Percentiles rank a stretch among this genome's conserved stretches.
These are phyloP conservation scores for Exophiala dermatitidis DNA, from an alignment of 2,329 filamentous ascomycete genomes.

Conservation along the genomic window DNA sequence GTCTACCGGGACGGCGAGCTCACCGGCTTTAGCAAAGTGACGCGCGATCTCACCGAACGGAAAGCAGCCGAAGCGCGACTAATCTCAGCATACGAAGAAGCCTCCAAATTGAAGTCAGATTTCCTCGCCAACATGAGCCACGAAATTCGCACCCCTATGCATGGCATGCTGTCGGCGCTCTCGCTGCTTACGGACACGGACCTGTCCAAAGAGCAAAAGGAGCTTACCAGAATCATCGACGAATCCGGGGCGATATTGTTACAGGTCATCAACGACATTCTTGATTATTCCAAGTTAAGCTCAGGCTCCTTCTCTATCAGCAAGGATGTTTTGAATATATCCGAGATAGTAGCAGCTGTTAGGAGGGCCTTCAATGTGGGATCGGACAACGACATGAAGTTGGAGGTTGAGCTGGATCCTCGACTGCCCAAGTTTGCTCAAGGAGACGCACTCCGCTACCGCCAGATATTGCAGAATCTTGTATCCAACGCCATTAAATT, in stretches of 20 bases:
- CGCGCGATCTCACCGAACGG: conserved; percentile 42
- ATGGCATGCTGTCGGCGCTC: conserved; percentile 55
- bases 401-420: conserved; percentile 38
- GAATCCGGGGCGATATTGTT: conserved; percentile 54
- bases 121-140: conserved; percentile 59
- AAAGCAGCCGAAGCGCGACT: conserved; percentile 48
- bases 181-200: conserved; percentile 50
- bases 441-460: conserved; percentile 54
- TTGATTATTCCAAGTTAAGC: conserved; percentile 59
- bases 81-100: conserved; percentile 54
- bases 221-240: conserved; percentile 52
- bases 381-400: conserved; percentile 25
- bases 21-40: conserved; percentile 54
- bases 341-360: conserved; percentile 16
- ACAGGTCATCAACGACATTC: conserved; percentile 58
- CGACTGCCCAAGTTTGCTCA: conserved; percentile 40
- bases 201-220: conserved; percentile 49
- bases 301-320: conserved; percentile 47
- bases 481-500: conserved; percentile 57
- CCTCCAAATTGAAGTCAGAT: conserved; percentile 55
- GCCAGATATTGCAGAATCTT: conserved; percentile 57
- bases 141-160: conserved; percentile 59
- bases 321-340: conserved; percentile 26
- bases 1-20: conserved; percentile 48
- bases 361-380: conserved; percentile 17